Evolutionary conservation across 176 grass and related monocot genomes (phyloP), one percentile per base, ranked within the genome.

Genomic region (Aegilops umbellulata): DNA sequence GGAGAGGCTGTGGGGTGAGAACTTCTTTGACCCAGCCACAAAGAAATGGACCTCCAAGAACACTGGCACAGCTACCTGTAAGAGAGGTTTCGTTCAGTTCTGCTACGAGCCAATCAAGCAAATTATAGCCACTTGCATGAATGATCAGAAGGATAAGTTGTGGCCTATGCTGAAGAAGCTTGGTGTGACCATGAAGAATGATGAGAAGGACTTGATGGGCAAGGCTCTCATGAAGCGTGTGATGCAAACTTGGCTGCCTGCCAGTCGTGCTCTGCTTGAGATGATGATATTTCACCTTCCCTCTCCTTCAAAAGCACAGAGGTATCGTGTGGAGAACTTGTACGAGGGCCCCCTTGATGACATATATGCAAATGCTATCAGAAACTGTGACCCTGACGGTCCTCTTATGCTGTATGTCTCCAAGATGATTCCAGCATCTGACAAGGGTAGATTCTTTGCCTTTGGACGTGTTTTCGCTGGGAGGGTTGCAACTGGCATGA

Each of bases 1-100:
- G 94, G 94, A 94, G 92, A 93, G 91, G 78, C 91, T 97, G 0
- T 97, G 94, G 89, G 94, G 91, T 88, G 94, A 96, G 94, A 96
- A 96, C 64, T 93, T 68, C 85, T 96, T 96, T 61, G 94, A 96
- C 79, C 94, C 94, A 20, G 30, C 77, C 35, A 96, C 94, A 41
- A 96, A 88, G 87, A 96, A 96, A 86, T 93, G 94, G 91, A 93
- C 94, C 30, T 86, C 17, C 60, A 96, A 93, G 81, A 91, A 80
- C 85, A 88, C 91, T 17, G 89, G 91, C 0, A 74, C 91, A 24
- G 65, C 87, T 81, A 90, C 89, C 55, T 97, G 94, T 8, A 97
- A 94, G 75, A 88, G 94, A 88, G 94, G 94, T 4, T 97, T 97
- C 42, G 94, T 97, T 73, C 92, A 97, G 67, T 97, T 97, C 57